Evolutionary conservation across 2,329 filamentous ascomycete species (phyloP), one percentile per base, ranked within the genome.

Genomic region (Plenodomus tracheiphilus): DNA sequence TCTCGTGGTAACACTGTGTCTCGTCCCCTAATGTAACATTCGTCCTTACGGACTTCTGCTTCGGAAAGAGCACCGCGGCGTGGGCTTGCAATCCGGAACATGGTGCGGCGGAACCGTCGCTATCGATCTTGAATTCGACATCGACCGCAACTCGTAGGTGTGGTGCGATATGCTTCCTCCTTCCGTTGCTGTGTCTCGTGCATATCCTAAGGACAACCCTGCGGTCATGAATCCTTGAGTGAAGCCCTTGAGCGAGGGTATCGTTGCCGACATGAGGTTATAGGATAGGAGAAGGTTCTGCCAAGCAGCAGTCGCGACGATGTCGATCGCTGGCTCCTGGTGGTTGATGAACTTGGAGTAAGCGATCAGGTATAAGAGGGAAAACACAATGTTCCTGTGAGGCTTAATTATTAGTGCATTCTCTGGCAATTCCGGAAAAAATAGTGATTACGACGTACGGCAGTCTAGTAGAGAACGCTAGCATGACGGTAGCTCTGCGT

Each of bases 261-360:
- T 32, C 11, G 49, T 49, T 20, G 46, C 42, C n/a, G 46, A 52
- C 18, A 52, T 52, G 21, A 52, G 39, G 21, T 19, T 46, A 16
- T 43, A 52, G 1, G 34, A 44, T 2, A 52, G 21, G 8, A 49
- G 39, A 11, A 45, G 22, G 10, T 34, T 44, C 28, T 52, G 49
- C 49, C 49, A 49, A 18, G 13, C 39, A 16, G 36, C 42, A 2
- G 49, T 49, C 9, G 39, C 17, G 13, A 42, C 42, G n/a, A 52
- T 46, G 28, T 41, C 25, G 9, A 52, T 42, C 10, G 46, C 49
- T 4, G 36, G 8, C 10, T 43, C 16, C 15, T 18, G 15, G 9
- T n/a, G 30, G 5, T 15, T 25, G 17, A 43, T 22, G 18, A 49
- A 52, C 2, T 32, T 13, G 17, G 39, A 41, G 13, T 49, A 43